Evolutionary conservation across 352 stramenopile genomes (phyloP), one percentile per base, ranked within the genome.

Genomic region (Phytophthora fragariaefolia): DNA sequence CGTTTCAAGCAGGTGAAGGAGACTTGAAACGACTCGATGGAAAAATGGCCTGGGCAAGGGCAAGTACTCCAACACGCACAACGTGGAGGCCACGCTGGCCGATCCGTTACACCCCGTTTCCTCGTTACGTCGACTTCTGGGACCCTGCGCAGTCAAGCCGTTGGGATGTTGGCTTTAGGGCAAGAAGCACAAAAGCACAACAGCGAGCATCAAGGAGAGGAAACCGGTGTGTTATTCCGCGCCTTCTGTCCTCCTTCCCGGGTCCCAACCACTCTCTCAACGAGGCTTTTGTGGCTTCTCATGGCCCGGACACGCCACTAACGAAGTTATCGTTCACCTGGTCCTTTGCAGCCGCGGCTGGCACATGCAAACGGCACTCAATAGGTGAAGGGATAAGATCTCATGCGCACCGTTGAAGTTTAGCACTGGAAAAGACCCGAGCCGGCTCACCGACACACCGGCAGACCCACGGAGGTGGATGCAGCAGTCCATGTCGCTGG

Each of bases 11-110:
- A 49, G 53, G 46, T 56, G 53, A 69, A 60, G 26, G 61, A 66
- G 66, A 70, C 26, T 46, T 63, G 63, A 76, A 76, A 77, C 69
- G 57, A 76, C 63, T 63, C 45, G 55, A 54, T 68, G 51, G 51
- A 58, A 66, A 28, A 54, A 32, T 61, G 47, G 18, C 40, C 27
- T 60, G 15, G 36, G 18, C 36, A 22, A 12, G 9, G 52, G 32
- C 24, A 38, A 51, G 23, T 18, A 67, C 48, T 46, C 12, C 27
- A 54, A 34, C 24, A 56, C 26, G 23, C n/a, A 30, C n/a, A 65
- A 60, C n/a, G 23, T 5, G 20, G 22, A 7, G 22, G 40, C 24
- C 45, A 50, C 12, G 51, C 20, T 71, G 63, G 57, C 63, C 51
- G 56, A 75, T 72, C 68, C 62, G 58, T 65, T 63, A 57, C 56